Percentiles rank a stretch among this genome's conserved stretches.
phyloP scores from a whole-genome alignment of 176 grass and related monocot genomes.

The Cenchrus americanus region DNA sequence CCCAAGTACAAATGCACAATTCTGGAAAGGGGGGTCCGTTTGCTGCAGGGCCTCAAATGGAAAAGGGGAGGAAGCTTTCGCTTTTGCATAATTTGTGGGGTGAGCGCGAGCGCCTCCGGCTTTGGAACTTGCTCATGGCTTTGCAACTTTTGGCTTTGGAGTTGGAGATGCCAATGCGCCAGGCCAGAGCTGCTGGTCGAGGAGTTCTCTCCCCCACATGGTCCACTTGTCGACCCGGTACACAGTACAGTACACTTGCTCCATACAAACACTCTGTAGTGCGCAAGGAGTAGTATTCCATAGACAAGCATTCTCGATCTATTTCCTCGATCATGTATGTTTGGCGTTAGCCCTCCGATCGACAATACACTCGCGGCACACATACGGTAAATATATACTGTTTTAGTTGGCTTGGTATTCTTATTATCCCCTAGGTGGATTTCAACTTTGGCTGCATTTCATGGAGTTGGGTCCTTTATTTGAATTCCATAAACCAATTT shows the following conservation, averaged over 20 bases:
- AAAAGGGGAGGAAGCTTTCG: slow-evolving; percentile 42
- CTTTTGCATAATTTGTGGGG: slow-evolving; percentile 58
- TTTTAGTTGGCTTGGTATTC: not conserved
- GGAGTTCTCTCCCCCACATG: not conserved
- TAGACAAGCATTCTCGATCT: not conserved
- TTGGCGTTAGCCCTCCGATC: no score
- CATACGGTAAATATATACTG: no score
- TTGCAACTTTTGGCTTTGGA: slow-evolving; percentile 32
- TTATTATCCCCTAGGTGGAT: no score
- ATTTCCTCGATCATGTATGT: not conserved
- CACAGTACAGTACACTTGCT: no score
- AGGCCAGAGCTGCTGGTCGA: slow-evolving; percentile 15
- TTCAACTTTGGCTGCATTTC: no score
- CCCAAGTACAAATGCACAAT: slow-evolving; percentile 71
- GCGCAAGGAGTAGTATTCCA: no score
- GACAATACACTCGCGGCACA: no score
- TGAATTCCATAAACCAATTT: no score
- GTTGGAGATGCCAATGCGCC: slow-evolving; percentile 24
- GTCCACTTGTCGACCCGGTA: not conserved
- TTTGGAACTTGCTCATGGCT: slow-evolving; percentile 54
- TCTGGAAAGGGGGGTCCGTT: slow-evolving; percentile 46
- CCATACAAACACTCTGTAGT: no score
- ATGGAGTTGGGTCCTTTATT: no score
- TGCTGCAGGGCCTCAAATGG: slow-evolving; percentile 40
- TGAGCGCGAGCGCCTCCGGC: slow-evolving; percentile 9